Evolutionary conservation across 306 rosid species (phyloP).

Genomic region (Oemleria cerasiformis): DNA sequence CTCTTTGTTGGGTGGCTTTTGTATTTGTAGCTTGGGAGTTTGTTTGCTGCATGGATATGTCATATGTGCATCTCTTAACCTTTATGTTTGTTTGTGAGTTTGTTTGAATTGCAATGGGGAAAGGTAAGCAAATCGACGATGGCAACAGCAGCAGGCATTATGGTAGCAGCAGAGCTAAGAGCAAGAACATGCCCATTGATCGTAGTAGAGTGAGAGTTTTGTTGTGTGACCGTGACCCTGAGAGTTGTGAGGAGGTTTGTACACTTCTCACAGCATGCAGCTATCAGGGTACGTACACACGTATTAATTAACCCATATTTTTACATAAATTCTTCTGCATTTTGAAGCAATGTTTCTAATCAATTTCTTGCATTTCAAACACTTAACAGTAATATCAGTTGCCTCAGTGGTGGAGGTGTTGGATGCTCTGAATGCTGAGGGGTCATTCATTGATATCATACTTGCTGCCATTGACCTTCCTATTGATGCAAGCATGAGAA

Average conservation of each 20-base stretch:
- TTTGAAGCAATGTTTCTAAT: neutral
- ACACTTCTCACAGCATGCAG: constrained; percentile 15
- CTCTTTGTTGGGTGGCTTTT: neutral
- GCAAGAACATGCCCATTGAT: constrained; percentile 11
- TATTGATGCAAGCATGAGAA: constrained; percentile 13
- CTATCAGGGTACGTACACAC: constrained; percentile 14
- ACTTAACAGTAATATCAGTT: constrained; percentile 17
- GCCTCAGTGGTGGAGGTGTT: constrained; percentile 18
- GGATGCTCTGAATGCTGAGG: constrained; percentile 18
- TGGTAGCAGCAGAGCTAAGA: neutral
- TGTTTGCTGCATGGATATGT: constrained; percentile 11
- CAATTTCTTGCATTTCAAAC: neutral
- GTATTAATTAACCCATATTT: neutral
- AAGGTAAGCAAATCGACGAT: constrained; percentile 3
- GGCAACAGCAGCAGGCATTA: neutral
- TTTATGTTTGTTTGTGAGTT: neutral
- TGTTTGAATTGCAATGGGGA: neutral
- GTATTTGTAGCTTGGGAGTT: constrained; percentile 4
- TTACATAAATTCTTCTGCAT: neutral
- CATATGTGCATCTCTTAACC: neutral
- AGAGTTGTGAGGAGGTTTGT: constrained; percentile 23
- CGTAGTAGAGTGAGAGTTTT: constrained; percentile 8
- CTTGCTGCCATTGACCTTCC: constrained; percentile 16
- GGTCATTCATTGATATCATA: constrained; percentile 17
- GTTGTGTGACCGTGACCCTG: constrained; percentile 18